Base-by-base conservation (phyloP, 176 grass and related monocot species). In the Tuctoria greenei region DNA sequence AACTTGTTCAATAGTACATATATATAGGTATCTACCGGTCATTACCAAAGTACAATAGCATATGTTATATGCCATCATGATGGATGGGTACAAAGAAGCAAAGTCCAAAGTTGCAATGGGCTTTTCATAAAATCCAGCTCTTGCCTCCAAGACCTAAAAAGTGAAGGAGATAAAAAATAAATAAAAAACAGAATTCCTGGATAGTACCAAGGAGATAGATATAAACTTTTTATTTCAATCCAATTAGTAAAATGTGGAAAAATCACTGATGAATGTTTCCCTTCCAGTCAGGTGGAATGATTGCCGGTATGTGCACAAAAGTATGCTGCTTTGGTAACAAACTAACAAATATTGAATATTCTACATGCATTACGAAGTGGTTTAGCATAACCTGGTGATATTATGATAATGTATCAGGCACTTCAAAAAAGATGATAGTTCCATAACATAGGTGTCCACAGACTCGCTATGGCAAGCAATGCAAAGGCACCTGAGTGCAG, bases 31-130 rank as follows among this genome's bases (percentile, higher is more conserved):
- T 25, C 69, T 5, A 67, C 15, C 54, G 24, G 51, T 69, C 66
- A 65, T 90, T 98, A 98, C 95, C 89, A 98, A 91, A 74, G 91
- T 98, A 84, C 95, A 98, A 66, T 98, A 98, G 74, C 95, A 98
- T 61, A 98, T 74, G 84, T 98, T 98, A 86, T 98, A 93, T 60
- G 95, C 95, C 95, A 98, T 98, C 95, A 98, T 98, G 75, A 98
- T 94, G 69, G 95, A 98, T 77, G 95, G 95, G 84, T 98, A 98
- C 74, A 98, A 79, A 66, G 95, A 98, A 92, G 95, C 95, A 82
- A 98, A 98, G 81, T 98, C 95, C 84, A 98, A 89, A 82, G 95
- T 98, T 69, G 95, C 91, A 43, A 98, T 98, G 21, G 95, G 95
- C 54, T 92, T 98, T 65, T 98, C 95, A 88, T 94, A 98, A 88